A percentile compares a stretch with the other conserved stretches of the same genome.
Conservation (phyloP, 192 early-diverging fungal species). For the Geosiphon pyriformis region DNA sequence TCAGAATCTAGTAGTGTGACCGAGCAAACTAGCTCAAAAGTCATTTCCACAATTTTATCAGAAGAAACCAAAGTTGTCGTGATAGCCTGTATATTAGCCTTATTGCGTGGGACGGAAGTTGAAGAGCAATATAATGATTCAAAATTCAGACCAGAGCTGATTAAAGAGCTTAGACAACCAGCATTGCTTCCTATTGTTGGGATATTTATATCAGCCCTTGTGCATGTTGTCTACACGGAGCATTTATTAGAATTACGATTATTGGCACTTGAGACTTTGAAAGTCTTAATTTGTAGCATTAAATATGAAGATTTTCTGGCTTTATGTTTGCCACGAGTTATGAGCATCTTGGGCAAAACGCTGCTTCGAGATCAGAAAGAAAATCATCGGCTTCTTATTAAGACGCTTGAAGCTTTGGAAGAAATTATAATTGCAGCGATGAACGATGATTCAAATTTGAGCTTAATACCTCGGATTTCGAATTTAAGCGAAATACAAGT, state of each 20-base stretch:
- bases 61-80: constrained; percentile 29
- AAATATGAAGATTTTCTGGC: constrained; percentile 24
- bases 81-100: constrained; percentile 25
- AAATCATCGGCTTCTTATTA: constrained; percentile 31
- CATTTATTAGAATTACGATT: constrained; percentile 30
- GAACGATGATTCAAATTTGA: constrained; percentile 26
- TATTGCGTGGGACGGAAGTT: constrained; percentile 3
- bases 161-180: constrained; percentile 7
- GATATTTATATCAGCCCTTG: constrained; percentile 18
- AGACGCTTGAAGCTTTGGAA: constrained; percentile 25
- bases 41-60: constrained; percentile 2
- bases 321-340: constrained; percentile 31
- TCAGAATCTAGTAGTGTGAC: background rate
- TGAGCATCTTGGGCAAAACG: constrained; percentile 28
- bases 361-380: constrained; percentile 34
- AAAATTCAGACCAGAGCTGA: background rate
- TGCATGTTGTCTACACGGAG: constrained; percentile 20
- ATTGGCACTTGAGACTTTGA: constrained; percentile 28
- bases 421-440: constrained; percentile 29
- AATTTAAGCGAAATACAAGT: constrained; percentile 22
- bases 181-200: constrained; percentile 17
- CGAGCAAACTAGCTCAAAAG: background rate
- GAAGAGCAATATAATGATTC: background rate
- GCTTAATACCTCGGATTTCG: background rate
- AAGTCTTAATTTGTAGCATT: constrained; percentile 29